Evolutionary conservation across 1,284 basidiomycete genomes (phyloP).

Genomic region (Cryptococcus sp.): DNA sequence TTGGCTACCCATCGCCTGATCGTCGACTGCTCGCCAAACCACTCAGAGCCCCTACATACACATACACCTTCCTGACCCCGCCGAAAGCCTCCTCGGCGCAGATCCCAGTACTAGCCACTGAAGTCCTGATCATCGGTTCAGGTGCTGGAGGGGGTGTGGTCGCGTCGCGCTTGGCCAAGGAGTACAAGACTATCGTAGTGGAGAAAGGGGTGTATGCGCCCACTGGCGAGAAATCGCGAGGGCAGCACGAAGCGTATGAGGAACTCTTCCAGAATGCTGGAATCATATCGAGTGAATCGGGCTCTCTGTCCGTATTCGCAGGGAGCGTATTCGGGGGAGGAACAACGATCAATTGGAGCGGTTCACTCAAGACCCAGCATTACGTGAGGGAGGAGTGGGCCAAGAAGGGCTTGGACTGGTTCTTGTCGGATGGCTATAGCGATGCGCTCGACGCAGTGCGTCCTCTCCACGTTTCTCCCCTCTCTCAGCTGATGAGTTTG

Average conservation of each 20-base stretch:
- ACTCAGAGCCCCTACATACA: conserved; percentile 4
- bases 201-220: conserved; percentile 55
- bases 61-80: conserved; percentile 9
- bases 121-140: conserved; percentile 51
- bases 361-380: conserved; percentile 38
- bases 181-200: conserved; percentile 52
- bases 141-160: conserved; percentile 56
- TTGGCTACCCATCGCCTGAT: conserved; percentile 16
- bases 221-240: conserved; percentile 41
- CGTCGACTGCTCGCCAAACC: conserved; percentile 11
- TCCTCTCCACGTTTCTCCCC: neutral
- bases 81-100: neutral
- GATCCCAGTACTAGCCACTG: conserved; percentile 7
- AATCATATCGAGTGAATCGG: conserved; percentile 50
- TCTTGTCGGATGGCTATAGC: conserved; percentile 45
- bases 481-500: neutral
- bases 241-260: conserved; percentile 40
- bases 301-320: conserved; percentile 51
- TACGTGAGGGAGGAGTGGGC: conserved; percentile 52
- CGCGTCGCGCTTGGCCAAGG: conserved; percentile 46
- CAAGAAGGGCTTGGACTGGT: conserved; percentile 45
- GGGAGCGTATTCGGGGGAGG: conserved; percentile 57
- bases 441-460: conserved; percentile 44
- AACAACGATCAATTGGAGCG: conserved; percentile 57
- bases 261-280: conserved; percentile 53